Evolutionary conservation across 768 basidiomycete genomes (phyloP).

Genomic region (Termitomyces sp.): DNA sequence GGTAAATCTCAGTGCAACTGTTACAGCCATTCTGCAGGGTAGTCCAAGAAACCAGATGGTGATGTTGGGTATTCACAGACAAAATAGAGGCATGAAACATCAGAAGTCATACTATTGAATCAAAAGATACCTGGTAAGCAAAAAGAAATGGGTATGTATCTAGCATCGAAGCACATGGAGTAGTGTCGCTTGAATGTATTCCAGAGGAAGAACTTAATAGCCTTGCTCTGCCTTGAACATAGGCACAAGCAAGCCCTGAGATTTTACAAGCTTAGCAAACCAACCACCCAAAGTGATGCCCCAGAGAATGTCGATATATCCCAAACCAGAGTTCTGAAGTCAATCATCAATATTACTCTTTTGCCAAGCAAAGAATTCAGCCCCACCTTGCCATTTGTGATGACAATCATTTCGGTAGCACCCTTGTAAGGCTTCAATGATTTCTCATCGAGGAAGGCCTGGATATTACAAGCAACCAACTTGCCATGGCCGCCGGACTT

Average conservation of each 20-base stretch:
- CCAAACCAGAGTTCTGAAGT: constrained; percentile 35
- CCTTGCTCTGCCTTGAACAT: constrained; percentile 16
- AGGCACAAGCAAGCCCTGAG: constrained; percentile 22
- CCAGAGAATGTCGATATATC: constrained; percentile 40
- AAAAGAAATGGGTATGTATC: background rate
- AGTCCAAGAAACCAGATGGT: background rate
- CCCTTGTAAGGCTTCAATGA: constrained; percentile 41
- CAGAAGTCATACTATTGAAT: background rate
- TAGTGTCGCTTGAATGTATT: background rate
- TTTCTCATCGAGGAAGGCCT: constrained; percentile 33
- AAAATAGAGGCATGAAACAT: background rate
- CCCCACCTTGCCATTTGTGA: constrained; percentile 54
- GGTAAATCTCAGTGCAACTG: background rate
- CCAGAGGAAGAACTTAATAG: constrained; percentile 3
- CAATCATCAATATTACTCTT: background rate
- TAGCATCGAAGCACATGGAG: background rate
- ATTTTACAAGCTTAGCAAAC: constrained; percentile 36
- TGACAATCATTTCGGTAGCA: constrained; percentile 46
- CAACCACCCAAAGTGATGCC: constrained; percentile 44
- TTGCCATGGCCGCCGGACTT: constrained; percentile 43
- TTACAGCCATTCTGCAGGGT: background rate
- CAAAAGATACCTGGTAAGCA: background rate
- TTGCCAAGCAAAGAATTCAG: background rate
- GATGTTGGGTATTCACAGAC: background rate
- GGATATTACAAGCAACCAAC: constrained; percentile 45